Base-by-base conservation (phyloP, 2,329 filamentous ascomycete species). In the Fusarium bactridioides region DNA sequence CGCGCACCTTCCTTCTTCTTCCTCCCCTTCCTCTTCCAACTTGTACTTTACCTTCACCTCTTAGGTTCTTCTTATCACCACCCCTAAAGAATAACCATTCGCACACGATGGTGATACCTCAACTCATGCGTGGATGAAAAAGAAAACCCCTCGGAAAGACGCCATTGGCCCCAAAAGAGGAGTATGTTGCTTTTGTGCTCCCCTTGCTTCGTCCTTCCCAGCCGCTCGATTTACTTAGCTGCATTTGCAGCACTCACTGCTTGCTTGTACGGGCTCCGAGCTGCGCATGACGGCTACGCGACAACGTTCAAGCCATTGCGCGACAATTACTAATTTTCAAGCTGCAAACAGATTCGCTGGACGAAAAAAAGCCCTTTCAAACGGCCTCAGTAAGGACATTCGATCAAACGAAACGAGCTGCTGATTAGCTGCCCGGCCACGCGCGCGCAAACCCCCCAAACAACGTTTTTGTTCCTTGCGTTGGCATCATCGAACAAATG, bases 161-260 rank as follows among this genome's bases (percentile, higher is more conserved):
- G 70, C 74, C 74, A 69, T 73, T 75, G 72, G 70, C 72, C 60
- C 65, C 61, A 48, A 63, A 71, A 66, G 64, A 71, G 67, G 74
- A 74, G 67, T 67, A 76, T 73, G 74, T 62, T 75, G 67, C 66
- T 61, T 48, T 68, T 50, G 66, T 47, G 61, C 63, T 64, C 64
- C 74, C 70, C 63, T 68, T 66, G 67, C 65, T 59, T 64, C 40
- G 18, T 29, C 40, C 41, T 72, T 44, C 67, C 68, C 67, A 75
- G 56, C 64, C 56, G 69, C 71, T 64, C 61, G 50, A 58, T 74
- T 63, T 55, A 57, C 61, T 50, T 50, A 69, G 66, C 55, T 64
- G 54, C 45, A 43, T 53, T 53, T 50, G 33, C 57, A 53, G 33
- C 33, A 47, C 58, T 57, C 27, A 29, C 31, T 33, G 64, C 56